Evolutionary conservation across 2,329 filamentous ascomycete genomes (phyloP).

Genomic region (Claviceps humidiphila): DNA sequence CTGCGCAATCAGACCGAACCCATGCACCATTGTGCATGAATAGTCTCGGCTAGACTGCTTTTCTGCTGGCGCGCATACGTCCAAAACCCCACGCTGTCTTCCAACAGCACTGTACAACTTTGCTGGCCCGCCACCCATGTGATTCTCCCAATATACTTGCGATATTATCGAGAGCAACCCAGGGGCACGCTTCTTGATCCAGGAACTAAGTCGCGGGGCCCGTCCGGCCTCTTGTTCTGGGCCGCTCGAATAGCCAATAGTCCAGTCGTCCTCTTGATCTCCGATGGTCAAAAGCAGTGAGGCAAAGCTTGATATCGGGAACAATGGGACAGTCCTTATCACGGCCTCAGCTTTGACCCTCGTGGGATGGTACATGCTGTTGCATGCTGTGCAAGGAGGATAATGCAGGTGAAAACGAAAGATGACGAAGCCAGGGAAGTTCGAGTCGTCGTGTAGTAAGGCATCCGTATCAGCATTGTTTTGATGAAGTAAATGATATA

Average conservation of each 20-base stretch:
- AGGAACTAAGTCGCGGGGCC: neutral
- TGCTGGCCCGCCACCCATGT: too few species aligned
- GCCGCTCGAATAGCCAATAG: neutral
- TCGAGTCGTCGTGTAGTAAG: neutral
- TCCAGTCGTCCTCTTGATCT: neutral
- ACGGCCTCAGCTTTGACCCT: neutral
- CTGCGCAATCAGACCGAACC: neutral
- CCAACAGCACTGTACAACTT: neutral
- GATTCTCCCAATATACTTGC: neutral
- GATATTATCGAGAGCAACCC: neutral
- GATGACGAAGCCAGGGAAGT: too few species aligned
- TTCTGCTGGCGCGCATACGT: neutral
- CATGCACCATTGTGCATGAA: too few species aligned
- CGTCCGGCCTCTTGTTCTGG: neutral
- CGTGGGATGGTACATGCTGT: neutral
- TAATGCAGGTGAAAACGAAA: neutral
- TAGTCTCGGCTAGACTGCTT: neutral
- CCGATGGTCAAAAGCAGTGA: neutral
- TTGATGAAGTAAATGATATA: neutral
- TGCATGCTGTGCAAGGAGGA: neutral
- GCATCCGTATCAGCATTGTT: neutral
- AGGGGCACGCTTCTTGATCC: neutral
- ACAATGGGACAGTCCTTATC: neutral
- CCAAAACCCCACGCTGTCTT: neutral
- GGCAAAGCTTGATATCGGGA: neutral